Base-by-base conservation (phyloP, 306 rosid species). In the Fragaria nilgerrensis region DNA sequence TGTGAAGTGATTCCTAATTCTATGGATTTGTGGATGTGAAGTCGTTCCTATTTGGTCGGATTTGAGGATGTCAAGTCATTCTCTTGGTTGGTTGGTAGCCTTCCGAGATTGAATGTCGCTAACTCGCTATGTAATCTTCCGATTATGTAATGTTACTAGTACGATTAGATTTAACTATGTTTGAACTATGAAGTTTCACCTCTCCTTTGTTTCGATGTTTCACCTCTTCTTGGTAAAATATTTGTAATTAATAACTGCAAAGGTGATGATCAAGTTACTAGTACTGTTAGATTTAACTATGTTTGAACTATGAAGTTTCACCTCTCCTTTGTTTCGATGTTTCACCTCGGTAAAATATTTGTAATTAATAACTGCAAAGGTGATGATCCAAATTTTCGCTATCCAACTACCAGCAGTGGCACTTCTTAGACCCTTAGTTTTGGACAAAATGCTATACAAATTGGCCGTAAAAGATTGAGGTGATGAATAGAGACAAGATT, bases 1-100 rank as follows among this genome's bases (percentile, higher is more conserved):
- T 32, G 45, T 64, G 34, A 67, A n/a, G 72, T 67, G 41, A 5
- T 71, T 49, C 76, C 76, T 36, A 34, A 39, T 39, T 39, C 1
- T 39, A 5, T 7, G 44, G 7, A 39, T 65, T 36, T 65, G 5
- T 36, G 20, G 68, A 63, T 63, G 47, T 34, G 52, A 41, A 41
- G 72, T 68, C 59, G 2, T 72, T 72, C 49, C 76, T 36, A 36
- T 72, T 72, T 72, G 22, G 32, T 17, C 11, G 63, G 63, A 71
- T 49, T 71, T 50, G 62, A 29, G 29, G 75, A 71, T 71, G 2
- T 2, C 5, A 27, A 74, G 69, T 43, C 77, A 11, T 43, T 61
- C 14, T 74, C 78, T 11, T 43, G 3, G 58, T 43, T 43, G 7
- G 69, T 73, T 37, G 25, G 44, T 41, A 39, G 49, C 48, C 71